Base-by-base conservation (phyloP, 2,329 filamentous ascomycete genomes). In the Epichloe scottii region DNA sequence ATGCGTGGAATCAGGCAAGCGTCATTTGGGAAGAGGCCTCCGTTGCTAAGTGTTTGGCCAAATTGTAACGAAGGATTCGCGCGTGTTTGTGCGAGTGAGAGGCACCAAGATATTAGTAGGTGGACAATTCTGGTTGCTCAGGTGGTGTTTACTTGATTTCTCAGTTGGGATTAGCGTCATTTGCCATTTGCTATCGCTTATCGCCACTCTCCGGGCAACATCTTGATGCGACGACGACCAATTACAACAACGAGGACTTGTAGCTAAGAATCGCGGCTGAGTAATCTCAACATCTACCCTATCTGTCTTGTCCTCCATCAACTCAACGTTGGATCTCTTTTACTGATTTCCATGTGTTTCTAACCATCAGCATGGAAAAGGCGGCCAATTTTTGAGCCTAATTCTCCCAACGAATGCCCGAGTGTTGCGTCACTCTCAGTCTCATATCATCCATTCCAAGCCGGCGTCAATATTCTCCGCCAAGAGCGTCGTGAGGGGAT, bases 101-200 rank as follows among this genome's bases (percentile, higher is more conserved):
- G 26, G 26, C 26, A 30, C 26, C 26, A 10, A 30, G 8, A 30
- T 10, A 3, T 30, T 30, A 30, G 8, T 4, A 30, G 26, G 26
- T 4, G 26, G 44, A 46, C 33, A 34, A n/a, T 10, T 19, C 26
- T 21, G n/a, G n/a, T 30, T 33, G 42, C 15, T 46, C 11, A 7
- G 15, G 21, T 43, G 44, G 30, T 51, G 44, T 56, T 54, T 51
- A 54, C 50, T 53, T 50, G 17, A 19, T 50, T 50, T 34, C 54
- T 53, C 30, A 2, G 50, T 48, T 43, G 38, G 50, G 50, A 15
- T 44, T 48, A 51, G 50, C 37, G 30, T 34, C 34, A 30, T 30
- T 30, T 4, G 30, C 8, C 30, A 30, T 8, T 10, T 4, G 30
- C 11, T 15, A 19, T 49, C 47, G 47, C 47, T 34, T 15, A 7